These are phyloP conservation scores for Penicillium dipodomyicola DNA, from an alignment of 495 filamentous ascomycete species.

Conservation along the genomic window DNA sequence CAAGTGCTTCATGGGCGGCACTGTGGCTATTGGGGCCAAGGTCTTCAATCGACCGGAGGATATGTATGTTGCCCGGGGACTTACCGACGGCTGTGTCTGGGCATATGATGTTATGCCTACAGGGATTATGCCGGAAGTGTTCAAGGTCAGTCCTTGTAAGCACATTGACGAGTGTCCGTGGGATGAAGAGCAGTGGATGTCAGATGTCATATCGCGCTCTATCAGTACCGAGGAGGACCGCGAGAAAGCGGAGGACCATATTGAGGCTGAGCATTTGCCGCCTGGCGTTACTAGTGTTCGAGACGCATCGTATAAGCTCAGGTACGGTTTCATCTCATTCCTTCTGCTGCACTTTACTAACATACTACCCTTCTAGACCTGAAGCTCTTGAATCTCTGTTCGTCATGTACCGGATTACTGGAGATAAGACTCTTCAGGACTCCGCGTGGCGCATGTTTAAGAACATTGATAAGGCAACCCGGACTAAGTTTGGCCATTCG, in stretches of 20 bases:
- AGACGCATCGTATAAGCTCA: slow-evolving; percentile 65
- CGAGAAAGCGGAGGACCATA: slow-evolving; percentile 40
- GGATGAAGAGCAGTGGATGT: slow-evolving; percentile 53
- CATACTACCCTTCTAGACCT: slow-evolving; percentile 36
- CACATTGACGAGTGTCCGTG: slow-evolving; percentile 48
- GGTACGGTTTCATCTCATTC: slow-evolving; percentile 37
- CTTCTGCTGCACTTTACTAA: slow-evolving; percentile 4
- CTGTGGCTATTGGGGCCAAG: slow-evolving; percentile 58
- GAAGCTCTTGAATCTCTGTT: slow-evolving; percentile 75
- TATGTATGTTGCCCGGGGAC: slow-evolving; percentile 51
- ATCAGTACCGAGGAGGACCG: slow-evolving; percentile 26
- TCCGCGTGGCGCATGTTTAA: slow-evolving; percentile 76
- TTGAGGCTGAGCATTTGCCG: slow-evolving; percentile 48
- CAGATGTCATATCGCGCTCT: slow-evolving; percentile 30
- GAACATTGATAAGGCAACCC: slow-evolving; percentile 58
- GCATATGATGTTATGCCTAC: slow-evolving; percentile 56
- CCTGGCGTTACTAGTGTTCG: slow-evolving; percentile 57
- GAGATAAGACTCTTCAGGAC: slow-evolving; percentile 62
- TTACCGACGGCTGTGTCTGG: slow-evolving; percentile 60
- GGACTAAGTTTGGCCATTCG: slow-evolving; percentile 57
- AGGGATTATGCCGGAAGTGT: slow-evolving; percentile 61
- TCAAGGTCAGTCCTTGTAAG: slow-evolving; percentile 53
- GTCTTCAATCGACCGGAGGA: slow-evolving; percentile 56
- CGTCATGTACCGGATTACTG: slow-evolving; percentile 72
- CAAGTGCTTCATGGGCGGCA: slow-evolving; percentile 61